Evolutionary conservation across 306 rosid species (phyloP).

Genomic region (Prunus mume): DNA sequence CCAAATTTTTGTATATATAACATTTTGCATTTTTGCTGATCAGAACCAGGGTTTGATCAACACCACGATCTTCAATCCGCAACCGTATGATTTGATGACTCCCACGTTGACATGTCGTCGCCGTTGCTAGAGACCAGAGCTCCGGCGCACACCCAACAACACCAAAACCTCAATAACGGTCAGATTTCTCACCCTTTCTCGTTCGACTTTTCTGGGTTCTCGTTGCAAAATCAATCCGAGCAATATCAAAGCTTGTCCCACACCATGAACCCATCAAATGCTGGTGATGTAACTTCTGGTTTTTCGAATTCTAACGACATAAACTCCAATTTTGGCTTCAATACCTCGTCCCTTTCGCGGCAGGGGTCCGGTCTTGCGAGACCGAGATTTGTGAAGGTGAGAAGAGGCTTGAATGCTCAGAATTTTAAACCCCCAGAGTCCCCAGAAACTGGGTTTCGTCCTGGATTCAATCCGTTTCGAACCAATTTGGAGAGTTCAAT

Average conservation of each 20-base stretch:
- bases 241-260: constrained; percentile 4
- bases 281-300: constrained; percentile 39
- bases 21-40: not conserved
- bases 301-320: constrained; percentile 32
- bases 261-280: constrained; percentile 55
- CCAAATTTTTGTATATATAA: not conserved
- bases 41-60: not conserved
- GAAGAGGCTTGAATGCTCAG: constrained; percentile 51
- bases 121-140: constrained; percentile 33
- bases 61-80: constrained; percentile 7
- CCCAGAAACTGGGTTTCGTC: constrained; percentile 20
- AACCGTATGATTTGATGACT: constrained; percentile 40
- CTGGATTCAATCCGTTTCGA: constrained; percentile 52
- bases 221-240: constrained; percentile 17
- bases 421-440: constrained; percentile 27
- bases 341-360: constrained; percentile 39
- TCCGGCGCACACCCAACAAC: constrained; percentile 19
- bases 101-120: constrained; percentile 41
- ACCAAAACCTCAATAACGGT: constrained; percentile 20
- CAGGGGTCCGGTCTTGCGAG: constrained; percentile 46
- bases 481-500: constrained; percentile 22
- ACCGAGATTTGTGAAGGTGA: constrained; percentile 64
- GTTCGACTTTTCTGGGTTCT: constrained; percentile 20
- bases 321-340: constrained; percentile 38
- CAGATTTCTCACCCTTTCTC: constrained; percentile 27